Base-by-base conservation (phyloP, 805 yeast genomes). In the Candida pseudofarinosa region DNA sequence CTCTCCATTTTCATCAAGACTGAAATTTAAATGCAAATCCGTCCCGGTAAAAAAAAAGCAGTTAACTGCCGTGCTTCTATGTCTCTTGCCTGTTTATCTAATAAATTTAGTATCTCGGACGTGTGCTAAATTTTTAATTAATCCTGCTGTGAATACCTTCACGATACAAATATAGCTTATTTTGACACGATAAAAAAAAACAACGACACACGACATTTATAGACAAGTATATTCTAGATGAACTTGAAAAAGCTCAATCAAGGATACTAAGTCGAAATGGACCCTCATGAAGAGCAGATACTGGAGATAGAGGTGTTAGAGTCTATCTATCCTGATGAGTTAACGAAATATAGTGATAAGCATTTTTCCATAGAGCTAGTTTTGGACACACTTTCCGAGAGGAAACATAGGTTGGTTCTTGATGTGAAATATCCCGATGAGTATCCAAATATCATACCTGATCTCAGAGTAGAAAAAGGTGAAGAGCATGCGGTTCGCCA, bases 271-370 rank as follows among this genome's bases (percentile, higher is more conserved):
- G 16, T 4, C 34, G 16, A 35, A n/a, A 87, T 87, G 95, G 90
- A 85, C 53, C 77, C 82, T 43, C 58, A 63, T 40, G 96, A 87
- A 60, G 97, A 93, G 58, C 97, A 91, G 59, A 62, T 58, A 20
- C 96, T 91, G 65, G 99, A 91, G 62, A 60, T 93, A 37, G 97
- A 90, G 62, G 89, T 93, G 40, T 74, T 91, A 44, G 83, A 87
- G 58, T 83, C 95, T 14, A 91, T 91, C 42, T 91, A 93, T 60
- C 99, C 98, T 4, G 97, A 91, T 58, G 99, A 91, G 61, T 65
- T 88, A 26, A 65, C 59, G n/a, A 54, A 68, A 7, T 53, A 71
- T 30, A 57, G 76, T 1, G 76, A 74, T 16, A 62, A 69, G 4
- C 71, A 71, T 31, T 86, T 79, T 58, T 71, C 78, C 35, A 75